A percentile compares a stretch with the other conserved stretches of the same genome.
These are phyloP conservation scores for Schizophyllum amplum DNA, from an alignment of 1,284 basidiomycete species.

Conservation along the genomic window DNA sequence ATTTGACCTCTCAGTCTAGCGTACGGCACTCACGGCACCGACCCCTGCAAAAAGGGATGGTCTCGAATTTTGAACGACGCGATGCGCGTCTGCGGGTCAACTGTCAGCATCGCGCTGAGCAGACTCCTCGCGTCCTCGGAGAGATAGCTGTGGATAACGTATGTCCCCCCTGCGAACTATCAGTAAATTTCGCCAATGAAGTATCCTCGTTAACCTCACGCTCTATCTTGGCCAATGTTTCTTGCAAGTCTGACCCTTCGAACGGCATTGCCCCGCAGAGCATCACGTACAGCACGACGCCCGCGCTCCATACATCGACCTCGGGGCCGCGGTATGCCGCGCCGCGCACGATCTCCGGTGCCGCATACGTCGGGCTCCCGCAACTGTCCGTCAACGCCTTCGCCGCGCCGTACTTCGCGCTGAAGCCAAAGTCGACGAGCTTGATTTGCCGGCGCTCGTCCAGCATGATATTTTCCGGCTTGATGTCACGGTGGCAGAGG, in stretches of 20 bases:
- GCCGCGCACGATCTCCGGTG: conserved; percentile 90
- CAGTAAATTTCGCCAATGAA: neutral
- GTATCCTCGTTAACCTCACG: conserved; percentile 38
- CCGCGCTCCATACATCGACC: conserved; percentile 95
- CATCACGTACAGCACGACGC: conserved; percentile 94
- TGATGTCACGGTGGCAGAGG: conserved; percentile 95
- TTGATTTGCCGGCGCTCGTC: conserved; percentile 96
- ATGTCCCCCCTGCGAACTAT: conserved; percentile 61
- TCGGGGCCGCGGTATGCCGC: conserved; percentile 92
- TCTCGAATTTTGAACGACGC: conserved; percentile 85
- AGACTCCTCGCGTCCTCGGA: conserved; percentile 71
- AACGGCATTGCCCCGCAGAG: conserved; percentile 88
- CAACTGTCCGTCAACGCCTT: conserved; percentile 93
- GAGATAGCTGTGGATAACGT: conserved; percentile 74
- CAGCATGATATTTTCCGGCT: conserved; percentile 95
- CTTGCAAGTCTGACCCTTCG: conserved; percentile 91
- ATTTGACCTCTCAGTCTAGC: too few relatives aligned
- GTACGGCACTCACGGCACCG: neutral
- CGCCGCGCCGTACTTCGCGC: conserved; percentile 90
- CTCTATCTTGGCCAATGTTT: conserved; percentile 87
- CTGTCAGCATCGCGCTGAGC: conserved; percentile 81
- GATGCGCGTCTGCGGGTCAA: conserved; percentile 89
- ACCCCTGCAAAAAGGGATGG: conserved; percentile 46
- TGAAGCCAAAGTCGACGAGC: conserved; percentile 97
- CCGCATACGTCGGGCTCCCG: conserved; percentile 94